Evolutionary conservation across 2,329 filamentous ascomycete species (phyloP).

Genomic region (Scedosporium aurantiacum): DNA sequence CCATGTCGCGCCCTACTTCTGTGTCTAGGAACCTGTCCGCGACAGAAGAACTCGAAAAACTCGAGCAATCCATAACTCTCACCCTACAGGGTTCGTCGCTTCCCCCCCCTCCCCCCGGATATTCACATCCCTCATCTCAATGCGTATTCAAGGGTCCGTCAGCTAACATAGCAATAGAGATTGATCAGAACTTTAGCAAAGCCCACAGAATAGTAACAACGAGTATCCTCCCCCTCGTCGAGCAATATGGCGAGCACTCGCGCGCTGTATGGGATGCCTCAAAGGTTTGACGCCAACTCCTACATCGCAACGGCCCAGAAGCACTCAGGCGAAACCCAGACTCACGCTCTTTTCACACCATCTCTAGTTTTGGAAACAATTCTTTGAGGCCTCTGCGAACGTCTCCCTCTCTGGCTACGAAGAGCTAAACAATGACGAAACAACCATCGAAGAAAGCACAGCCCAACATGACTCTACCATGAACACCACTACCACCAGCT

Average conservation of each 20-base stretch:
- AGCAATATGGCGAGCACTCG: slow-evolving; percentile 91
- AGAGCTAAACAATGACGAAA: slow-evolving; percentile 56
- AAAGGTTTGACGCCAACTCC: slow-evolving; percentile 47
- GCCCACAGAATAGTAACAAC: slow-evolving; percentile 93
- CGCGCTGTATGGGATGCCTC: slow-evolving; percentile 93
- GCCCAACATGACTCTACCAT: slow-evolving; percentile 36
- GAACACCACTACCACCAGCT: background rate
- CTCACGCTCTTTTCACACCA: slow-evolving; percentile 8
- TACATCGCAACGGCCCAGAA: background rate
- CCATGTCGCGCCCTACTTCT: slow-evolving; percentile 38
- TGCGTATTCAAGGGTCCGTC: background rate
- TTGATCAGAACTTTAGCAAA: slow-evolving; percentile 96
- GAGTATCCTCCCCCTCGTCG: slow-evolving; percentile 84
- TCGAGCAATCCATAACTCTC: slow-evolving; percentile 93
- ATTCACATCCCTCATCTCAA: background rate
- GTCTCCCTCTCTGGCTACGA: slow-evolving; percentile 94
- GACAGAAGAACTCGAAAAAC: slow-evolving; percentile 88
- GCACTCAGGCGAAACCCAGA: background rate
- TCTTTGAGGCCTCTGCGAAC: slow-evolving; percentile 97
- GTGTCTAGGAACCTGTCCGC: slow-evolving; percentile 56
- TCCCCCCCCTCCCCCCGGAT: background rate
- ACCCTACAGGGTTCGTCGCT: slow-evolving; percentile 67
- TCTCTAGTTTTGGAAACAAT: slow-evolving; percentile 93
- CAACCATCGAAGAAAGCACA: slow-evolving; percentile 37
- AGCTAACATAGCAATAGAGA: slow-evolving; percentile 48